phyloP scores from a whole-genome alignment of 2,329 filamentous ascomycete genomes.

The Blastomyces percursus region DNA sequence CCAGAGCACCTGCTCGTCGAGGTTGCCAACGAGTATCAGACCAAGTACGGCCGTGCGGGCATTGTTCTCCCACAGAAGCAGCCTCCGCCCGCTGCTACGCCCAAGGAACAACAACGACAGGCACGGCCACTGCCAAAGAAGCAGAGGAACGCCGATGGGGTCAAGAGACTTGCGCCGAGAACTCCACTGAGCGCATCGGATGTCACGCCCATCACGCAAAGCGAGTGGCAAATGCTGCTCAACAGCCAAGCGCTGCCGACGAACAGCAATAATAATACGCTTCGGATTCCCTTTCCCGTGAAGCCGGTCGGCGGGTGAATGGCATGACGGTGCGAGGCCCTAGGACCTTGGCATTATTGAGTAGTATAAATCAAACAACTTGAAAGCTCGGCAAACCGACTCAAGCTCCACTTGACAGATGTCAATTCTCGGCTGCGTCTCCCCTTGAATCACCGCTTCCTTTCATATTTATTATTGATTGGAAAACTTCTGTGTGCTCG shows the following conservation, averaged over 20 bases:
- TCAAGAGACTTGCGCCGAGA: constrained; percentile 22
- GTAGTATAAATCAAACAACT: neutral
- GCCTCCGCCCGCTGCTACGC: constrained; percentile 17
- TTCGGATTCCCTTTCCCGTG: constrained; percentile 14
- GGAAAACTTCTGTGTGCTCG: neutral
- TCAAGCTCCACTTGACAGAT: neutral
- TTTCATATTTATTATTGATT: neutral
- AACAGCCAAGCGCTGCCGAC: neutral
- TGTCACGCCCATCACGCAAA: constrained; percentile 34
- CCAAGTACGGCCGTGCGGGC: constrained; percentile 27
- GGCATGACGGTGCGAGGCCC: neutral
- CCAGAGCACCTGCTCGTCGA: constrained; percentile 27
- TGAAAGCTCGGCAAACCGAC: neutral
- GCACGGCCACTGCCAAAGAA: neutral
- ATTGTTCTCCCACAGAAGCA: constrained; percentile 27
- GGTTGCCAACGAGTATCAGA: constrained; percentile 28
- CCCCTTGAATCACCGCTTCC: neutral
- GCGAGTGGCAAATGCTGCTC: constrained; percentile 33
- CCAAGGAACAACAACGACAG: constrained; percentile 5
- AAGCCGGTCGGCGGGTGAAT: constrained; percentile 8
- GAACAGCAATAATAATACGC: constrained; percentile 11
- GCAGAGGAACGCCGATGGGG: neutral
- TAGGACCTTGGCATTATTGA: neutral
- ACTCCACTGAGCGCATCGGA: constrained; percentile 34
- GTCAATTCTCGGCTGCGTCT: neutral